These are phyloP conservation scores for Xanthoparmelia taractica DNA, from an alignment of 495 filamentous ascomycete genomes.

Conservation along the genomic window DNA sequence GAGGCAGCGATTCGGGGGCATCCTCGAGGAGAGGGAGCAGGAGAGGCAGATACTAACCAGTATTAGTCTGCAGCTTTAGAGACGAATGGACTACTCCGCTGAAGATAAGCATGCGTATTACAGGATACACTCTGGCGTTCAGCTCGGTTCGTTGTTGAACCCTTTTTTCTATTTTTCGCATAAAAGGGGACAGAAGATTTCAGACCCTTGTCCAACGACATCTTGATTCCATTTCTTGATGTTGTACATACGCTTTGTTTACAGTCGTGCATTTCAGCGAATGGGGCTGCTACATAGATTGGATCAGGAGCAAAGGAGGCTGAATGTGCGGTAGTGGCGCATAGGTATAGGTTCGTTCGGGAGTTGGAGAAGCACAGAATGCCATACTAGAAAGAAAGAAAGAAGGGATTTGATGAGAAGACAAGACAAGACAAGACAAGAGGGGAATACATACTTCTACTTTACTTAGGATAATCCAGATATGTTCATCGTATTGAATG, in stretches of 20 bases:
- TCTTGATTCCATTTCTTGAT: not conserved
- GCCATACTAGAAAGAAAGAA: not conserved
- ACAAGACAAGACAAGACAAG: not conserved
- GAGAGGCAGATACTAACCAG: conserved; percentile 12
- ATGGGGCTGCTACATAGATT: conserved; percentile 17
- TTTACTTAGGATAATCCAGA: not conserved
- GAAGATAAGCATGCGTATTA: not conserved
- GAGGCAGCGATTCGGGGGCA: conserved; percentile 23
- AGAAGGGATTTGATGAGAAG: not conserved
- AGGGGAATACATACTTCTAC: no score
- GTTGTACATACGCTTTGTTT: conserved; percentile 15
- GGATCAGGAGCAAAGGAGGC: conserved; percentile 3
- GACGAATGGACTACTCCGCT: not conserved
- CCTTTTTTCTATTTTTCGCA: not conserved
- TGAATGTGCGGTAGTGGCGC: not conserved
- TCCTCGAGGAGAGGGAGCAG: conserved; percentile 20
- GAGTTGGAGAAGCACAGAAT: not conserved
- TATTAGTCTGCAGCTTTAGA: not conserved
- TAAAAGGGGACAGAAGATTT: not conserved
- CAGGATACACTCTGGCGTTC: not conserved
- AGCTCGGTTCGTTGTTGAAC: not conserved
- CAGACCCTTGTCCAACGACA: not conserved
- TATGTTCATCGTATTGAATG: not conserved
- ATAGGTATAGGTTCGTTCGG: not conserved
- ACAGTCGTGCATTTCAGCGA: conserved; percentile 12